A percentile compares a stretch with the other conserved stretches of the same genome.
Conservation (phyloP, 2,329 filamentous ascomycete species). For the Aspergillus hiratsukae region DNA sequence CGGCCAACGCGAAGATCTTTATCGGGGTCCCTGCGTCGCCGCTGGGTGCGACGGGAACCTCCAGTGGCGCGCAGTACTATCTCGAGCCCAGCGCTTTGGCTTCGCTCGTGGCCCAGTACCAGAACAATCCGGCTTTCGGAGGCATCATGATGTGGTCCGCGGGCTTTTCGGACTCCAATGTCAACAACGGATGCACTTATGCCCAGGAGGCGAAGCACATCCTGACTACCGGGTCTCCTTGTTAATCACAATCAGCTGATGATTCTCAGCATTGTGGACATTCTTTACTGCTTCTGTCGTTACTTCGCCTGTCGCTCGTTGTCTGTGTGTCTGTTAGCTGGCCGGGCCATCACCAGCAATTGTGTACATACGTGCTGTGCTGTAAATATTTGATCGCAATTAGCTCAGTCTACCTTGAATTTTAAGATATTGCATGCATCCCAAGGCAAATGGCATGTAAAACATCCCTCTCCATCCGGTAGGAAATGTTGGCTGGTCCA, state of each 20-base stretch:
- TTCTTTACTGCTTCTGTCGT: not conserved
- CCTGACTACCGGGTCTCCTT: conserved; percentile 28
- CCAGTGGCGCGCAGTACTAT: conserved; percentile 16
- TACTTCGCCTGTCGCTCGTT: not conserved
- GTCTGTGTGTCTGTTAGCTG: not conserved
- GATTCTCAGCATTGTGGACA: not conserved
- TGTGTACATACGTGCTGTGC: not conserved
- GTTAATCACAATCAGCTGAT: conserved; percentile 4
- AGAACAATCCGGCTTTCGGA: conserved; percentile 11
- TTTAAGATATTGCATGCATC: not conserved
- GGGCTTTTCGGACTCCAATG: conserved; percentile 36
- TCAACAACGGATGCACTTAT: conserved; percentile 39
- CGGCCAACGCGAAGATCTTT: conserved; percentile 19
- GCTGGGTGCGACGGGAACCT: conserved; percentile 32
- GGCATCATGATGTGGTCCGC: conserved; percentile 39
- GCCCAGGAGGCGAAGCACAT: conserved; percentile 40
- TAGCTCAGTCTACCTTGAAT: not conserved
- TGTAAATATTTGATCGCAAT: not conserved
- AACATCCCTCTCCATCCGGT: too few species aligned
- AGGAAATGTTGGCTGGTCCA: too few species aligned
- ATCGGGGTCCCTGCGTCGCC: conserved; percentile 21
- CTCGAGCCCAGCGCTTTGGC: conserved; percentile 12
- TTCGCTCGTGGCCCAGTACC: conserved; percentile 9
- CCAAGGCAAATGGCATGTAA: not conserved
- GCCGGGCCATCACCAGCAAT: not conserved